Base-by-base conservation (phyloP, 192 early-diverging fungal genomes). In the Podochytrium sp. region DNA sequence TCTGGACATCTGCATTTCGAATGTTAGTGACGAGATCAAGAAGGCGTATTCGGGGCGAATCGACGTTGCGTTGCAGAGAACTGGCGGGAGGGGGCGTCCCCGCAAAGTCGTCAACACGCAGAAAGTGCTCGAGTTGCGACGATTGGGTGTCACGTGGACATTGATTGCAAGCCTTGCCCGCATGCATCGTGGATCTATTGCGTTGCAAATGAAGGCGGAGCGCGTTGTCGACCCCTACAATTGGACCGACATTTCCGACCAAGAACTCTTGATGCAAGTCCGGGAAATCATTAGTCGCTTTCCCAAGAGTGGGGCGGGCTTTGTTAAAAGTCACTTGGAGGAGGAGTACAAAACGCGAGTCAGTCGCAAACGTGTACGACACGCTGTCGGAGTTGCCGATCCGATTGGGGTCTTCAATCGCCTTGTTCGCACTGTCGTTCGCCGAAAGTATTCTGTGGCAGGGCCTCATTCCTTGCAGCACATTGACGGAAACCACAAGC, bases 401-500 rank as follows among this genome's bases (percentile, higher is more conserved):
- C 52, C 52, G 23, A 23, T 25, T 6, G 52, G 52, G 29, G 23
- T 23, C 5, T 55, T 55, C 5, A 55, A 55, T 25, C 52, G 52
- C 5, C 52, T 55, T 23, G 52, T 55, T 27, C 6, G 23, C 5
- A 23, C 23, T 4, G 29, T 55, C 5, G 52, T 55, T 4, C 6
- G 52, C 6, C 52, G 52, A 14, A 5, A 23, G 7, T 55, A 55
- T 27, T 27, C 52, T 23, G 52, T 55, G 18, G 52, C 52, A 18
- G 52, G 52, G 3, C 52, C 52, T 18, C 52, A 55, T 55, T 55
- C 52, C 4, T 55, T 55, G 52, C 52, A 55, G 23, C 52, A 55
- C 52, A 55, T 55, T 55, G 52, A 55, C 23, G 52, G 52, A 55
- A 55, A 55, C 23, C 52, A 55, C 52, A 55, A 55, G 29, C 52